Evolutionary conservation across 2,329 filamentous ascomycete genomes (phyloP).

Genomic region (Monosporascus sp.): DNA sequence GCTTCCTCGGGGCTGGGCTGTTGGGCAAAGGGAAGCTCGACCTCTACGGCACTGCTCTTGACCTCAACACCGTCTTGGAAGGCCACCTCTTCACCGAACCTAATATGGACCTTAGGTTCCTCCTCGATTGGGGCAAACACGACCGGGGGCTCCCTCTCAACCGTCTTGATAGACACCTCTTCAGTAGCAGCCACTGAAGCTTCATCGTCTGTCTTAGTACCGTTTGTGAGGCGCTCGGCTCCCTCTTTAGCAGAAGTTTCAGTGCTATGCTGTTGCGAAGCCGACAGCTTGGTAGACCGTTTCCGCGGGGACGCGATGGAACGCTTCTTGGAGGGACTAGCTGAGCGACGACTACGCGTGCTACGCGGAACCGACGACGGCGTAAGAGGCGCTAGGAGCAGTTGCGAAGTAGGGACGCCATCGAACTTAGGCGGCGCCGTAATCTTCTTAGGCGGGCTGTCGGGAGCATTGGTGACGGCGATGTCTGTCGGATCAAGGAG

Average conservation of each 20-base stretch:
- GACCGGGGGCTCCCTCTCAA: constrained; percentile 43
- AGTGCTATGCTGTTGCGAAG: constrained; percentile 32
- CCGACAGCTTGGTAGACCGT: constrained; percentile 39
- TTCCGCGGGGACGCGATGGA: constrained; percentile 49
- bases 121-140: constrained; percentile 49
- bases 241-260: constrained; percentile 28
- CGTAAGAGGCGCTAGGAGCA: constrained; percentile 43
- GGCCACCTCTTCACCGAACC: constrained; percentile 55
- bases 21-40: constrained; percentile 67
- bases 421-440: constrained; percentile 76
- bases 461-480: constrained; percentile 44
- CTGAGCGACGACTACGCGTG: constrained; percentile 49
- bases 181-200: constrained; percentile 35
- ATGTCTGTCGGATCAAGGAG: constrained; percentile 86
- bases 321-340: constrained; percentile 52
- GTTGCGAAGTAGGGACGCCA: constrained; percentile 35
- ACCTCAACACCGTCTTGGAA: constrained; percentile 55
- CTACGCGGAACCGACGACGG: constrained; percentile 39
- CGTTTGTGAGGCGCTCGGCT: constrained; percentile 21
- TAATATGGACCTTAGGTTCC: constrained; percentile 60
- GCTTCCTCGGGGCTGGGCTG: constrained; percentile 73
- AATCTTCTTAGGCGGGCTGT: constrained; percentile 70
- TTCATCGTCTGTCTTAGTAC: constrained; percentile 42
- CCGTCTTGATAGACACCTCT: constrained; percentile 37
- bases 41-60: constrained; percentile 66